Base-by-base conservation (phyloP, 441 rosid species). In the Manihot esculenta region DNA sequence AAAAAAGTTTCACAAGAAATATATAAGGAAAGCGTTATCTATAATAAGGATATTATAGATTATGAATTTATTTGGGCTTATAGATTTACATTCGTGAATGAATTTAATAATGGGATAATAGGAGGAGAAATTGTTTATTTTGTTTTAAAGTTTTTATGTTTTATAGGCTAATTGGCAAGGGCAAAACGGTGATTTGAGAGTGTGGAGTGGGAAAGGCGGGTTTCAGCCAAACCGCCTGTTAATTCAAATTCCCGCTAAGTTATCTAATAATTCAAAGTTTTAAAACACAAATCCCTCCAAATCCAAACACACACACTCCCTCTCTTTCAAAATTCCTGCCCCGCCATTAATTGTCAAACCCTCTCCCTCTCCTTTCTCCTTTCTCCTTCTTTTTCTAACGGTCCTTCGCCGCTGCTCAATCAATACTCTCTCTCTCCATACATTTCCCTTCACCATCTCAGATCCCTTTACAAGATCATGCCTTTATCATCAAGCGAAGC, bases 311-410 rank as follows among this genome's bases (percentile, higher is more conserved):
- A n/a, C 14, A 23, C 10, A 51, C n/a, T 54, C 70, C 64, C 58
- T 23, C 75, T 55, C 66, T 66, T 73, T 65, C 20, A 64, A 66
- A 66, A 30, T 47, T 30, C 21, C 18, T 24, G 48, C 68, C 68
- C 26, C 74, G 74, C 74, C 74, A 69, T 59, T 59, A n/a, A 10
- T 17, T 18, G n/a, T 14, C 38, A 3, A 23, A 18, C 18, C 2
- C n/a, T 11, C 27, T 21, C 18, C 27, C 24, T 3, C 41, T 20
- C 7, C 53, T 33, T 17, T n/a, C 47, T 49, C 41, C 42, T 20
- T 18, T 23, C 35, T 27, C 2, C 57, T 7, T 10, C 18, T 27
- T 44, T 42, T 44, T 53, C 38, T 68, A 59, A 74, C 72, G 64
- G 69, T 45, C 55, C 17, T 55, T 55, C 13, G 27, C 26, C 64